Base-by-base conservation (phyloP, 1,284 basidiomycete genomes). In the Ustilago vetiveriae region DNA sequence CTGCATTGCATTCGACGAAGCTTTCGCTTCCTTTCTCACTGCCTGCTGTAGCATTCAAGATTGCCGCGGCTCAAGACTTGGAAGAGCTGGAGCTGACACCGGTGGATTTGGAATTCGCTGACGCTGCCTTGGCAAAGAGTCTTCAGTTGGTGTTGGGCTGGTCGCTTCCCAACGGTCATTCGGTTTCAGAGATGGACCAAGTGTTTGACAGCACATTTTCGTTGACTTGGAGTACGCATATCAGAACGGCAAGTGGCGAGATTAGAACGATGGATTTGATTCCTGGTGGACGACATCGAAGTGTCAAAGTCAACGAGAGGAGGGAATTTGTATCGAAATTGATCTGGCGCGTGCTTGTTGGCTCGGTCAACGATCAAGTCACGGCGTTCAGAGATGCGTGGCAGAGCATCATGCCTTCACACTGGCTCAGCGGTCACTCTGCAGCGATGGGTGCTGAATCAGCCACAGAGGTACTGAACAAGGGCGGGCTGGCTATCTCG, bases 1-100 rank as follows among this genome's bases (percentile, higher is more conserved):
- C 75, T 1, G 53, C 69, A 14, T 42, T 74, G 19, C 65, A 72
- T 33, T 59, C 65, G n/a, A 50, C 66, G 22, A 70, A 72, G 21
- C 37, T 76, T 6, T 39, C 66, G 1, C 53, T 76, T 27, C 57
- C 58, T 6, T 67, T 73, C 29, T 22, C 44, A 1, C 38, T 51
- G 13, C 49, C 63, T 1, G n/a, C 60, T 11, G 70, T 72, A 0
- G 59, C 45, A 16, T 63, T 69, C 35, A 63, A 66, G 44, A 53
- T 75, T 26, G 58, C 62, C 1, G 42, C 36, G 0, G 53, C 52
- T 3, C 27, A 44, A 4, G 37, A 35, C 3, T 4, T 48, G 13
- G 48, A 58, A 2, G 8, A 19, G 3, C 13, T 64, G 4, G 27
- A 27, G 11, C 55, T 64, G 6, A 35, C 37, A 16, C 64, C 68